These are phyloP conservation scores for Penicillium sp. DNA, from an alignment of 2,329 filamentous ascomycete genomes.

Conservation along the genomic window DNA sequence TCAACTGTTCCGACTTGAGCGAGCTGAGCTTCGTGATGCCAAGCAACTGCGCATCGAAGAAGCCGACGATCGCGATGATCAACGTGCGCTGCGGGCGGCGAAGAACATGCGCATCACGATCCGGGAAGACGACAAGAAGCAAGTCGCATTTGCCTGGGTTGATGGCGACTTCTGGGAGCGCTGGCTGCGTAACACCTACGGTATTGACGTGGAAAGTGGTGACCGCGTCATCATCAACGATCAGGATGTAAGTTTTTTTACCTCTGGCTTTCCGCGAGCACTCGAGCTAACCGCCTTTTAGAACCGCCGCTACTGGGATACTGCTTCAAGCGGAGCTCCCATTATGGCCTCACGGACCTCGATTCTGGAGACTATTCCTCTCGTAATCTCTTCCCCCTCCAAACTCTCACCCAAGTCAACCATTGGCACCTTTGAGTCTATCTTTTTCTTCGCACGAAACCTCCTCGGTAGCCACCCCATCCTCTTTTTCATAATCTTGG, in stretches of 20 bases:
- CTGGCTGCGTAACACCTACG: slow-evolving; percentile 93
- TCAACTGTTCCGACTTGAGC: slow-evolving; percentile 83
- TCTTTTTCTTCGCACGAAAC: slow-evolving; percentile 46
- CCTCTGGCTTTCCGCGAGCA: not conserved
- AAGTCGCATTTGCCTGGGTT: slow-evolving; percentile 94
- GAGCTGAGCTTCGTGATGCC: slow-evolving; percentile 86
- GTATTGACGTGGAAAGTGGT: slow-evolving; percentile 77
- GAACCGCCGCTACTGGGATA: slow-evolving; percentile 95
- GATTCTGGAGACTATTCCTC: slow-evolving; percentile 73
- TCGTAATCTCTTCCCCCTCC: slow-evolving; percentile 48
- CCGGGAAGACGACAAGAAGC: slow-evolving; percentile 78
- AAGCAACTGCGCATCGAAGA: slow-evolving; percentile 96
- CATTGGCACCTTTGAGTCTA: slow-evolving; percentile 45
- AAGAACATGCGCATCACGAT: slow-evolving; percentile 92
- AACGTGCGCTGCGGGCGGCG: slow-evolving; percentile 77
- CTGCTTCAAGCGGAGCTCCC: slow-evolving; percentile 78
- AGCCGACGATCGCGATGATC: slow-evolving; percentile 86
- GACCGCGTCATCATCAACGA: slow-evolving; percentile 96
- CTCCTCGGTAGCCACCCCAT: slow-evolving; percentile 45
- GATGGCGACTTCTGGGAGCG: slow-evolving; percentile 96
- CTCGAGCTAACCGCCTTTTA: slow-evolving; percentile 40
- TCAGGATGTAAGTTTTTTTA: slow-evolving; percentile 71
- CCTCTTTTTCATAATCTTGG: slow-evolving; percentile 41
- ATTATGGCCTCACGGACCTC: slow-evolving; percentile 87
- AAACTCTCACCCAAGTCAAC: slow-evolving; percentile 51